These are phyloP conservation scores for Suillus lakei DNA, from an alignment of 768 basidiomycete genomes.

Conservation along the genomic window DNA sequence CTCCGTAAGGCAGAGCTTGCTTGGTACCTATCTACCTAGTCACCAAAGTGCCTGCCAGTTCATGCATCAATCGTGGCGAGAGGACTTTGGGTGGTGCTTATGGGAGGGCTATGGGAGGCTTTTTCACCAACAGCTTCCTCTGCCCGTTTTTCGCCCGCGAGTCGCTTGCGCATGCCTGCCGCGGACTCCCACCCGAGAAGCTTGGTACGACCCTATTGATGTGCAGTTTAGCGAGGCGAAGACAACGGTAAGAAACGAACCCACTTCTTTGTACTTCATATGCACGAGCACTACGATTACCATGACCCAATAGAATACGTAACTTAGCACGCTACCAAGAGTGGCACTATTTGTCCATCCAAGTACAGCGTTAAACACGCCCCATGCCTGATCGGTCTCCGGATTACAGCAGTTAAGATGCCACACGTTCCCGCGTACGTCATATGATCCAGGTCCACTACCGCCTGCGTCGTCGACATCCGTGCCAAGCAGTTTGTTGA, in stretches of 20 bases:
- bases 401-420: conserved; percentile 84
- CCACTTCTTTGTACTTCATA: conserved; percentile 67
- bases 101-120: background rate
- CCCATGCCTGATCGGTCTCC: conserved; percentile 65
- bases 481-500: conserved; percentile 69
- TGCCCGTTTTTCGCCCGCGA: conserved; percentile 26
- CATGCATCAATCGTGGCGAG: background rate
- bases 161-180: conserved; percentile 42
- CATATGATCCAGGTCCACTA: conserved; percentile 84
- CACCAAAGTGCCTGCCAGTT: background rate
- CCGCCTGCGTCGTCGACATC: conserved; percentile 72
- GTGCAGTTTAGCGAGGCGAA: background rate
- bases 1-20: too few species aligned
- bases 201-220: conserved; percentile 62
- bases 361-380: conserved; percentile 82
- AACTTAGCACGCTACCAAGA: conserved; percentile 81
- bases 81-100: background rate
- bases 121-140: background rate
- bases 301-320: conserved; percentile 92
- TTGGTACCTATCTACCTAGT: background rate
- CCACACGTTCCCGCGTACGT: conserved; percentile 86
- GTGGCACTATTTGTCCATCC: conserved; percentile 90
- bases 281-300: conserved; percentile 69
- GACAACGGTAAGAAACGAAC: conserved; percentile 12
- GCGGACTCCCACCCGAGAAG: conserved; percentile 62